Evolutionary conservation across 1,139 yeast species (phyloP).

Genomic region (Wickerhamiella pararugosa): DNA sequence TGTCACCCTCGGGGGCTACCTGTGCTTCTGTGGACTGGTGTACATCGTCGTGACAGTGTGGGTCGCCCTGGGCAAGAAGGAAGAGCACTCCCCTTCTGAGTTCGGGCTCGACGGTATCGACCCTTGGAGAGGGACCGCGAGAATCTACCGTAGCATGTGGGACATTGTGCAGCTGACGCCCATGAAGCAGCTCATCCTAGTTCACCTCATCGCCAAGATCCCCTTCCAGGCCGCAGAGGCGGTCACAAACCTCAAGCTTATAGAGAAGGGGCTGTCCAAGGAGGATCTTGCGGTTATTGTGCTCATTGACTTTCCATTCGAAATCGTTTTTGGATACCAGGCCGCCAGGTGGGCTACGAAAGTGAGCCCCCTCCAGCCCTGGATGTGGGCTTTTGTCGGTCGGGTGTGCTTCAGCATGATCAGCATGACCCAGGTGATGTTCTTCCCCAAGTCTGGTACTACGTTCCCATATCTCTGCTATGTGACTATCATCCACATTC

Average conservation of each 20-base stretch:
- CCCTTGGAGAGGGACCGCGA: conserved; percentile 7
- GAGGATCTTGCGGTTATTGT: conserved; percentile 92
- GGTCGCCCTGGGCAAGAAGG: conserved; percentile 33
- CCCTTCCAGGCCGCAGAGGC: conserved; percentile 96
- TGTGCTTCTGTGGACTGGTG: conserved; percentile 61
- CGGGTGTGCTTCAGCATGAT: conserved; percentile 58
- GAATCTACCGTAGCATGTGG: conserved; percentile 62
- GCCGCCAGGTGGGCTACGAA: conserved; percentile 93
- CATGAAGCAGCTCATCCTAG: conserved; percentile 56
- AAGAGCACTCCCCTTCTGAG: conserved; percentile 29
- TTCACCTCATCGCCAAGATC: conserved; percentile 68
- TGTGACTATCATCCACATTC: conserved; percentile 66
- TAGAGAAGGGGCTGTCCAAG: conserved; percentile 87
- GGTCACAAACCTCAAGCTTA: conserved; percentile 77
- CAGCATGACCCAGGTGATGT: conserved; percentile 59
- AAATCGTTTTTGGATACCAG: conserved; percentile 84
- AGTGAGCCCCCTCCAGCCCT: conserved; percentile 55
- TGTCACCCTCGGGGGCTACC: conserved; percentile 57
- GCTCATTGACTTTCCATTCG: conserved; percentile 89
- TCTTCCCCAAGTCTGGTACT: conserved; percentile 45
- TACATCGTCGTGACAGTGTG: conserved; percentile 54
- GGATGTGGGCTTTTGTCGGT: conserved; percentile 86
- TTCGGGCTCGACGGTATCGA: conserved; percentile 26
- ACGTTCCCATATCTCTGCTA: conserved; percentile 41
- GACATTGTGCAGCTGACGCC: conserved; percentile 62